Conservation (phyloP, 2,329 filamentous ascomycete genomes). For the Aspergillus viridinutans region DNA sequence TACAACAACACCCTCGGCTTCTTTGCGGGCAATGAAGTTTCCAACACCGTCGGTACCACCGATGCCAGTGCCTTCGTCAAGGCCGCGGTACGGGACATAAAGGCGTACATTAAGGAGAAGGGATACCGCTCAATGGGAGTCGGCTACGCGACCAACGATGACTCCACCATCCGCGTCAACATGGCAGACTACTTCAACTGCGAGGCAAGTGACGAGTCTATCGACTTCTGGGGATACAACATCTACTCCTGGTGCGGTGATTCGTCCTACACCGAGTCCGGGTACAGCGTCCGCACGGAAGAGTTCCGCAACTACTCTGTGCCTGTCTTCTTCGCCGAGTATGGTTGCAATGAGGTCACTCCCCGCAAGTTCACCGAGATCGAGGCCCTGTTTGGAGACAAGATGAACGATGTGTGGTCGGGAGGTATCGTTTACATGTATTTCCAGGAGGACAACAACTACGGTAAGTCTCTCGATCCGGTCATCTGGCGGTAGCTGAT, state of each 20-base stretch:
- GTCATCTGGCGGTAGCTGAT: slow-evolving; percentile 1
- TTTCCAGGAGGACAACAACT: slow-evolving; percentile 84
- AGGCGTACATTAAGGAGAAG: slow-evolving; percentile 80
- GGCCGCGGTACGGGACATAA: slow-evolving; percentile 90
- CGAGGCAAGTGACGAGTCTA: slow-evolving; percentile 59
- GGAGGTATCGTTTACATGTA: slow-evolving; percentile 99
- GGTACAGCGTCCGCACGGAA: slow-evolving; percentile 72
- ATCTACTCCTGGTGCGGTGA: slow-evolving; percentile 98
- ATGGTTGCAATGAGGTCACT: slow-evolving; percentile 77
- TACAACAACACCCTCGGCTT: slow-evolving; percentile 92
- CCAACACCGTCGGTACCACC: slow-evolving; percentile 82
- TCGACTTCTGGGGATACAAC: slow-evolving; percentile 99
- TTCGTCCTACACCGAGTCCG: slow-evolving; percentile 69
- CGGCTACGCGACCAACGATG: slow-evolving; percentile 92
- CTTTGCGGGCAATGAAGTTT: slow-evolving; percentile 96
- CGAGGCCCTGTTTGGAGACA: slow-evolving; percentile 65
- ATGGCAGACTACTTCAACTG: slow-evolving; percentile 95
- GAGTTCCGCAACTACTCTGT: slow-evolving; percentile 86
- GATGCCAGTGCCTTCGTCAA: slow-evolving; percentile 89
- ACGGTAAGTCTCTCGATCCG: slow-evolving; percentile 51
- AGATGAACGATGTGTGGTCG: slow-evolving; percentile 83
- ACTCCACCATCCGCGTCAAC: slow-evolving; percentile 71
- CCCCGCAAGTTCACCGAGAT: slow-evolving; percentile 82
- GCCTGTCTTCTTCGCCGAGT: slow-evolving; percentile 95
- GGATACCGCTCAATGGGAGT: slow-evolving; percentile 74